These are phyloP conservation scores for Sclerotinia spermophila DNA, from an alignment of 2,329 filamentous ascomycete genomes.

Conservation along the genomic window DNA sequence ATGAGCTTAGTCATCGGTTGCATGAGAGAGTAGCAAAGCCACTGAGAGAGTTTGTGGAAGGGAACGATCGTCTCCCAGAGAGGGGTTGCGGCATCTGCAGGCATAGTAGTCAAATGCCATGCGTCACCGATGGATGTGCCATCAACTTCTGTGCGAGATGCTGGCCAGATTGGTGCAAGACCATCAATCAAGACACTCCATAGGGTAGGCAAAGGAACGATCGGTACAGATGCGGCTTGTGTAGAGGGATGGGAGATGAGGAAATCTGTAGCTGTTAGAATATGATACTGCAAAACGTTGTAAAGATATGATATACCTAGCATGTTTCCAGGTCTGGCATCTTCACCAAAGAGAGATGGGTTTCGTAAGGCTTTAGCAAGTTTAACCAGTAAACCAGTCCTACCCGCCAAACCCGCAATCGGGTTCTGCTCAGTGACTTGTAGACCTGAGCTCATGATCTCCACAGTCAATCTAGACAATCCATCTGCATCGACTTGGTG, in stretches of 20 bases:
- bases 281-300: slow-evolving; percentile 13
- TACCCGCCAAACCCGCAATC: slow-evolving; percentile 79
- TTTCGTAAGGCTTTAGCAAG: slow-evolving; percentile 75
- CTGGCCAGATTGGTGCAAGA: slow-evolving; percentile 82
- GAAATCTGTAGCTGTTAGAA: slow-evolving; percentile 61
- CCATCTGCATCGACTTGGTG: slow-evolving; percentile 86
- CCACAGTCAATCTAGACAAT: slow-evolving; percentile 68
- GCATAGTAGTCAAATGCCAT: slow-evolving; percentile 86
- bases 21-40: slow-evolving; percentile 93
- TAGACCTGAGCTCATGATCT: slow-evolving; percentile 73
- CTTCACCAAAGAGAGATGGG: slow-evolving; percentile 76
- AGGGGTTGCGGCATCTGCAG: slow-evolving; percentile 48
- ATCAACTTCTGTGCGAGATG: slow-evolving; percentile 80
- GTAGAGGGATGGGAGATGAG: slow-evolving; percentile 89
- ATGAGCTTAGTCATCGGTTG: slow-evolving; percentile 81
- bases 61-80: slow-evolving; percentile 80
- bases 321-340: slow-evolving; percentile 89
- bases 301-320: slow-evolving; percentile 61
- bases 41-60: slow-evolving; percentile 93
- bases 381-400: slow-evolving; percentile 72
- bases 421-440: slow-evolving; percentile 80
- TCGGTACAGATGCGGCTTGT: slow-evolving; percentile 81
- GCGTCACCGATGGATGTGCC: slow-evolving; percentile 87
- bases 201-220: slow-evolving; percentile 80
- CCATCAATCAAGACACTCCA: slow-evolving; percentile 91